phyloP scores from a whole-genome alignment of 306 rosid genomes.

The Rosa multiflora region DNA sequence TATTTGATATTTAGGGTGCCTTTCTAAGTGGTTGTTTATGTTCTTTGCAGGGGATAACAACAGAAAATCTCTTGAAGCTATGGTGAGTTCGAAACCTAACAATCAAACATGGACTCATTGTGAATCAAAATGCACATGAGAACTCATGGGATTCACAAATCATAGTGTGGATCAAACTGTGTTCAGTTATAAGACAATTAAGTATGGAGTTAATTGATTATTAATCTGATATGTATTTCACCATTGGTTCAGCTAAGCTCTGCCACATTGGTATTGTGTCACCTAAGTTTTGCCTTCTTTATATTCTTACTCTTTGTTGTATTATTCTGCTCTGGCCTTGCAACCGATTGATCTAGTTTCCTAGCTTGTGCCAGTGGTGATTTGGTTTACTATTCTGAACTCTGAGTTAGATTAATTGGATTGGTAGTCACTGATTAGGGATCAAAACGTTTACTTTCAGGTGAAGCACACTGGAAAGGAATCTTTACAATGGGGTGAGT shows the following conservation, averaged over 20 bases:
- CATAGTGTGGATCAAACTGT: background rate
- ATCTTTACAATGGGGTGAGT: constrained; percentile 82
- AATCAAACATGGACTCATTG: background rate
- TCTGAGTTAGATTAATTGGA: background rate
- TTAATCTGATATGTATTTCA: background rate
- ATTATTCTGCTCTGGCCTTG: background rate
- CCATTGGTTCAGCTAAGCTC: background rate
- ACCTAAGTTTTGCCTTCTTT: no score
- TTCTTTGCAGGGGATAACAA: constrained; percentile 66
- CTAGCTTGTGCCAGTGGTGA: background rate
- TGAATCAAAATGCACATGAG: background rate
- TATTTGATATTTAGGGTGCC: background rate
- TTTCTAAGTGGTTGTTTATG: background rate
- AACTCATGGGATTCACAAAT: background rate
- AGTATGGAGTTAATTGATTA: background rate
- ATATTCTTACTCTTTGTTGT: background rate
- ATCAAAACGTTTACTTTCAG: constrained; percentile 30
- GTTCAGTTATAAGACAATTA: background rate
- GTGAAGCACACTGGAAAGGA: constrained; percentile 83
- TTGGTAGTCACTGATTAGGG: background rate
- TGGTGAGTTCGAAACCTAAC: constrained; percentile 47
- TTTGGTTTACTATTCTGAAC: background rate
- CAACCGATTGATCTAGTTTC: background rate
- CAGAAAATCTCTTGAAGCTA: constrained; percentile 72
- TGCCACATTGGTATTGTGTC: background rate